These are phyloP conservation scores for Plasmodium chabaudi DNA, from an alignment of 169 alveolate species.

Conservation along the genomic window DNA sequence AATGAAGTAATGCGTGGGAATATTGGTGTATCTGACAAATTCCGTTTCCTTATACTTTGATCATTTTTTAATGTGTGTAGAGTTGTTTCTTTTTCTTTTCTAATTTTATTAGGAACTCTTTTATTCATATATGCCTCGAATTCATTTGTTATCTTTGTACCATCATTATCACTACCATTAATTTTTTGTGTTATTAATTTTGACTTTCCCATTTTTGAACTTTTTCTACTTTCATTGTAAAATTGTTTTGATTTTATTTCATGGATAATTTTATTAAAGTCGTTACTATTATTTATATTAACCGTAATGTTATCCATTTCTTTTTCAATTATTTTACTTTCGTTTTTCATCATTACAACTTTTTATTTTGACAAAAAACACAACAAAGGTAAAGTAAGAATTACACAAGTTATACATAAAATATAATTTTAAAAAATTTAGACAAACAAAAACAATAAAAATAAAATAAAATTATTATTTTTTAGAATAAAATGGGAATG, in stretches of 20 bases:
- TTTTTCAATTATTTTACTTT: conserved; percentile 11
- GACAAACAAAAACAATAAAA: conserved; percentile 9
- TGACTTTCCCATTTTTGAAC: conserved; percentile 3
- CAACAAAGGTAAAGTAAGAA: conserved; percentile 14
- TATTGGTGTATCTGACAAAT: conserved; percentile 60
- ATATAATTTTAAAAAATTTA: conserved; percentile 26
- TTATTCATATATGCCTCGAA: conserved; percentile 9
- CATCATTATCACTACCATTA: conserved; percentile 8
- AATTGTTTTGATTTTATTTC: conserved; percentile 53
- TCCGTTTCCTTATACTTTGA: not conserved
- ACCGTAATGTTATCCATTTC: conserved; percentile 38
- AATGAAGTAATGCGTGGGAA: conserved; percentile 58
- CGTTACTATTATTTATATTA: conserved; percentile 60
- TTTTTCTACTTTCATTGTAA: conserved; percentile 17
- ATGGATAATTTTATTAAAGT: conserved; percentile 33
- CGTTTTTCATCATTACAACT: conserved; percentile 22
- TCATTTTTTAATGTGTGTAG: conserved; percentile 17
- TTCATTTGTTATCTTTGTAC: conserved; percentile 3
- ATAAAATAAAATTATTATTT: conserved; percentile 1
- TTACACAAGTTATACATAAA: not conserved
- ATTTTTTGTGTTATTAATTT: conserved; percentile 14
- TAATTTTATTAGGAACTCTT: conserved; percentile 30
- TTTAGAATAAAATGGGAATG: conserved; percentile 9
- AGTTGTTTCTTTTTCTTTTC: conserved; percentile 10
- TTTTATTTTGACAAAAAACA: not conserved